Base-by-base conservation (phyloP, 176 grass and related monocot species). In the Lolium rigidum region DNA sequence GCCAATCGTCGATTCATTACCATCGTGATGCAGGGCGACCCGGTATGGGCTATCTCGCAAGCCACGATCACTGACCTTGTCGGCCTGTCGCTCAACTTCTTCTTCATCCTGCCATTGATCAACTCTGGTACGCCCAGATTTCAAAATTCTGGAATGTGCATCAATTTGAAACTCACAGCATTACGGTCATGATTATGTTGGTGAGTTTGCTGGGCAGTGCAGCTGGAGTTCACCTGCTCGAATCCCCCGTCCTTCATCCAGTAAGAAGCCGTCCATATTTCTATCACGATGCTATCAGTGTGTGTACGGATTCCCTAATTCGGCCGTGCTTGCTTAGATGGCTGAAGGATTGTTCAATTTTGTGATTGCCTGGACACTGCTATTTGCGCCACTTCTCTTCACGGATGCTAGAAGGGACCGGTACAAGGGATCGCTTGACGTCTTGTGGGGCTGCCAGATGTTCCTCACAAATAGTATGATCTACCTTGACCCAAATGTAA, bases 381-480 rank as follows among this genome's bases (percentile, higher is more conserved):
- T 98, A 59, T 98, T 95, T 72, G 96, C 96, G 0, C 96, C 93
- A 12, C 85, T 95, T 21, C 88, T 98, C 58, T 95, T 75, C 83
- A 94, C 90, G 1, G 95, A 98, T 91, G 78, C 13, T 62, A 88
- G 77, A 38, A 92, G 93, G 90, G 93, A 94, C 62, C 87, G 81
- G 65, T 98, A 79, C 74, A 89, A 90, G 67, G 96, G 96, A 62
- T 95, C 96, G 7, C 57, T 98, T 44, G 96, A 95, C 14, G 6
- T 98, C 74, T 79, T 95, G 83, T 98, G 96, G 96, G 82, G 91
- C 41, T 89, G 70, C 82, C 96, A 98, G 86, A 95, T 98, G 96
- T 98, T 98, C 83, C 96, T 98, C 81, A 98, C 96, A 59, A 98
- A 98, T n/a, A 92, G 96, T 98, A 98, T 76, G 88, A 81, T 69